A percentile compares a stretch with the other conserved stretches of the same genome.
These are phyloP conservation scores for Colletotrichum salicis DNA, from an alignment of 2,329 filamentous ascomycete species.

Conservation along the genomic window DNA sequence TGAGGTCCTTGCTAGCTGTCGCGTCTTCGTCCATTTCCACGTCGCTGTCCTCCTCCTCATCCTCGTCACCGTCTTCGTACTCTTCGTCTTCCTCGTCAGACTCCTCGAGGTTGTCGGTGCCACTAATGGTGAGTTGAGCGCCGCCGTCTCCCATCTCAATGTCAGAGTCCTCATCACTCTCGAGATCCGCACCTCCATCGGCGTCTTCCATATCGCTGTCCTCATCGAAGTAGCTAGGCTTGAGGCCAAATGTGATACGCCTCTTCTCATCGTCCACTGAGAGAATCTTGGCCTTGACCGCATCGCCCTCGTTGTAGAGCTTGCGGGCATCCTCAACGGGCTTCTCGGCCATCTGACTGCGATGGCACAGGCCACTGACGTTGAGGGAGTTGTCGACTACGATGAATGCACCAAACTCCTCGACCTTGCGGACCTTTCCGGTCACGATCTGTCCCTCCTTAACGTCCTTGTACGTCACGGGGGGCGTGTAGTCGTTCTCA, in stretches of 20 bases:
- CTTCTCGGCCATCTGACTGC: constrained; percentile 89
- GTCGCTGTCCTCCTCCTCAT: constrained; percentile 52
- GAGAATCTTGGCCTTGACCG: constrained; percentile 91
- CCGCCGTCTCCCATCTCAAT: constrained; percentile 60
- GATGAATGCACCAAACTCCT: constrained; percentile 95
- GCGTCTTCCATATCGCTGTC: constrained; percentile 62
- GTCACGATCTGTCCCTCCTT: constrained; percentile 84
- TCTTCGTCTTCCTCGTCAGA: constrained; percentile 52
- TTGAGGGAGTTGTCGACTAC: constrained; percentile 87
- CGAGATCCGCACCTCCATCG: constrained; percentile 57
- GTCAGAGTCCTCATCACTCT: constrained; percentile 56
- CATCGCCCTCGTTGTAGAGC: constrained; percentile 88
- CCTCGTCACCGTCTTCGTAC: constrained; percentile 51
- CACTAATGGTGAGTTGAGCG: constrained; percentile 55
- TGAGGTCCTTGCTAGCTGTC: constrained; percentile 44
- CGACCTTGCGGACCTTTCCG: constrained; percentile 91
- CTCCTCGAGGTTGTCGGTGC: constrained; percentile 52
- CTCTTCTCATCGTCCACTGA: constrained; percentile 79
- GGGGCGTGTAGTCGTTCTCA: constrained; percentile 80
- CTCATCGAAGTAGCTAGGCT: constrained; percentile 86
- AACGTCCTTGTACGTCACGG: constrained; percentile 79
- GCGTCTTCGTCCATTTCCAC: constrained; percentile 55
- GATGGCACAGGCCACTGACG: constrained; percentile 92
- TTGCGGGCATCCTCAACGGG: constrained; percentile 85
- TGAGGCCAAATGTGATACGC: constrained; percentile 89